Conservation (phyloP, 2,329 filamentous ascomycete genomes). For the Penicillium sclerotigenum region DNA sequence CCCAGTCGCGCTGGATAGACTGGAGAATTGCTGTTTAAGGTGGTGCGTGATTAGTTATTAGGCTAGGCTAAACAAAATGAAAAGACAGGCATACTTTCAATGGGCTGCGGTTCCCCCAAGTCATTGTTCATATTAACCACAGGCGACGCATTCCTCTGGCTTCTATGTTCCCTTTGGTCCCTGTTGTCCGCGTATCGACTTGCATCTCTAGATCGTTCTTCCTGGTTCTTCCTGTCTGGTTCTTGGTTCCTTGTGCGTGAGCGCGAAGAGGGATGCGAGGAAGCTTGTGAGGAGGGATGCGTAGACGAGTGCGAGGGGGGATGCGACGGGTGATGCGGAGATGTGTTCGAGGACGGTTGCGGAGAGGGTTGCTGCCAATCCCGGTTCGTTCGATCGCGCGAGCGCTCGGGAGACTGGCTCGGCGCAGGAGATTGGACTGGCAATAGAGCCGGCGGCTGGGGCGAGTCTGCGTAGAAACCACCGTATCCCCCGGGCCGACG, state of each 20-base stretch:
- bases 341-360: conserved; percentile 22
- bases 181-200: not conserved
- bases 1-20: conserved; percentile 85
- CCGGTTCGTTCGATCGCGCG: conserved; percentile 32
- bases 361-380: conserved; percentile 26
- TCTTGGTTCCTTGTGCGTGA: conserved; percentile 36
- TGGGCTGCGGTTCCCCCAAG: conserved; percentile 31
- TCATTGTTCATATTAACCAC: conserved; percentile 10
- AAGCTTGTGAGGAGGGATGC: conserved; percentile 16
- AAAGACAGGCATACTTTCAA: conserved; percentile 35
- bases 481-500: conserved; percentile 45
- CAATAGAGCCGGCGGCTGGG: conserved; percentile 27
- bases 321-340: conserved; percentile 16
- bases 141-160: conserved; percentile 20
- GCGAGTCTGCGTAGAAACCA: conserved; percentile 39
- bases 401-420: conserved; percentile 32
- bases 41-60: conserved; percentile 7
- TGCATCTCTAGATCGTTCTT: conserved; percentile 26
- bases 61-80: not conserved
- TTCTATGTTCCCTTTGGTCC: conserved; percentile 13
- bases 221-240: conserved; percentile 26
- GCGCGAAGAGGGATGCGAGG: conserved; percentile 23
- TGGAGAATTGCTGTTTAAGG: conserved; percentile 60
- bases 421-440: conserved; percentile 29
- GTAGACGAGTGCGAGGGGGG: not conserved